phyloP scores from a whole-genome alignment of 108 stramenopile genomes.

The Aurantiochytrium sp. region DNA sequence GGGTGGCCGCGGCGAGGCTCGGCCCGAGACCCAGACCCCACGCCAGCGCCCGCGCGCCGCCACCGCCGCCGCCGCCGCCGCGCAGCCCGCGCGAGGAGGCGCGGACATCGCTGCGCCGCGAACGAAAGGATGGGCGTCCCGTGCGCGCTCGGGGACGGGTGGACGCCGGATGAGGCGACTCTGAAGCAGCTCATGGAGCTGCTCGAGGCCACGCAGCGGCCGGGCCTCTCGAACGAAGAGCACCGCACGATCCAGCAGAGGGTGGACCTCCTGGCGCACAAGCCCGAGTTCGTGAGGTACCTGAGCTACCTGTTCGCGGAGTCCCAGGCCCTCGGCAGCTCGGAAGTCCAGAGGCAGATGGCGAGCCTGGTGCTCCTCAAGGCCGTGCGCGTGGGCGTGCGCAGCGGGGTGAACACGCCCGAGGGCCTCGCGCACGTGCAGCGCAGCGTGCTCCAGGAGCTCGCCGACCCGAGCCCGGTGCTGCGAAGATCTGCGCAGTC shows the following conservation, averaged over 20 bases:
- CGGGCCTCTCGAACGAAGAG: background rate
- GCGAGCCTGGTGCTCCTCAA: background rate
- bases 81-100: no score
- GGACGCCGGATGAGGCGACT: background rate
- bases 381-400: constrained; percentile 3
- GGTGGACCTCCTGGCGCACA: background rate
- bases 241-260: background rate
- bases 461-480: background rate
- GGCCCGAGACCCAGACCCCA: no score
- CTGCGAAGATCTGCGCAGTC: background rate
- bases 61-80: no score
- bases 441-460: background rate
- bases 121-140: background rate
- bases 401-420: background rate
- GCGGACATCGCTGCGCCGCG: no score
- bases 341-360: background rate
- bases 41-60: no score
- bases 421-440: background rate
- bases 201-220: background rate
- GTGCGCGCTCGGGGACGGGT: background rate
- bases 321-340: background rate
- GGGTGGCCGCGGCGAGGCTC: no score
- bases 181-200: background rate
- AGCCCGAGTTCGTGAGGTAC: background rate
- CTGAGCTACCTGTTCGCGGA: background rate